A percentile compares a stretch with the other conserved stretches of the same genome.
Evolutionary conservation across 352 stramenopile genomes (phyloP).

Genomic region (Globisporangium parvum): DNA sequence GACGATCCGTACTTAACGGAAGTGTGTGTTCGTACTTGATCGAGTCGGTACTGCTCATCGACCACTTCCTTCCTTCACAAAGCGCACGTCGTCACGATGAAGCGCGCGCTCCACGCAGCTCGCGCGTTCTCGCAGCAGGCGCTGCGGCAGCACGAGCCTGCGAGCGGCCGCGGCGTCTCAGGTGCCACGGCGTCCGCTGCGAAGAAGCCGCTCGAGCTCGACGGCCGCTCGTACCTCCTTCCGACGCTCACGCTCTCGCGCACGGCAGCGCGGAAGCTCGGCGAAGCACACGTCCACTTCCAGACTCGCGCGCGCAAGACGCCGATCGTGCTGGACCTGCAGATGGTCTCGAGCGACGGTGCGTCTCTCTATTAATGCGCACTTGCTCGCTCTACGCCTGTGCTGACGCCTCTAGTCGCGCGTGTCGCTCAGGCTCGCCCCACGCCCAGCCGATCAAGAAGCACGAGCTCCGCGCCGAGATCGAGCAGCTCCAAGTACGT

Average conservation of each 20-base stretch:
- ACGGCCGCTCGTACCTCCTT: constrained; percentile 67
- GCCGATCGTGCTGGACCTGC: constrained; percentile 65
- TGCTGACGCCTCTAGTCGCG: neutral
- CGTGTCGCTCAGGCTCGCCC: constrained; percentile 36
- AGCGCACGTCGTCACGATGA: constrained; percentile 18
- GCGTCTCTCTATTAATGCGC: neutral
- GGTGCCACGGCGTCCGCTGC: constrained; percentile 12
- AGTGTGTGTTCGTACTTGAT: too few relatives aligned
- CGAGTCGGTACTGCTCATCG: neutral
- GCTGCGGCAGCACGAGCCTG: constrained; percentile 32
- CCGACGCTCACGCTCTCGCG: constrained; percentile 59
- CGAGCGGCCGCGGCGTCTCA: constrained; percentile 26
- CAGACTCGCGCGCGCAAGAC: constrained; percentile 39
- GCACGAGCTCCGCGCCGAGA: constrained; percentile 58
- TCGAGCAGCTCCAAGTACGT: constrained; percentile 53
- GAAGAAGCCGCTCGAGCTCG: constrained; percentile 33
- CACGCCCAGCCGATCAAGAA: constrained; percentile 77
- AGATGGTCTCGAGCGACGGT: constrained; percentile 73
- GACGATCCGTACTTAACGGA: too few relatives aligned
- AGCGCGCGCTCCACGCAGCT: constrained; percentile 21
- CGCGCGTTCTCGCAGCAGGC: constrained; percentile 62
- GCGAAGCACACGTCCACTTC: constrained; percentile 29
- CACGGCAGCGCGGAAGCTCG: constrained; percentile 13
- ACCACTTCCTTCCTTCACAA: neutral
- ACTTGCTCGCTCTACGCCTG: neutral